Conservation (phyloP, 306 rosid genomes). For the Citrullus mucosospermus region DNA sequence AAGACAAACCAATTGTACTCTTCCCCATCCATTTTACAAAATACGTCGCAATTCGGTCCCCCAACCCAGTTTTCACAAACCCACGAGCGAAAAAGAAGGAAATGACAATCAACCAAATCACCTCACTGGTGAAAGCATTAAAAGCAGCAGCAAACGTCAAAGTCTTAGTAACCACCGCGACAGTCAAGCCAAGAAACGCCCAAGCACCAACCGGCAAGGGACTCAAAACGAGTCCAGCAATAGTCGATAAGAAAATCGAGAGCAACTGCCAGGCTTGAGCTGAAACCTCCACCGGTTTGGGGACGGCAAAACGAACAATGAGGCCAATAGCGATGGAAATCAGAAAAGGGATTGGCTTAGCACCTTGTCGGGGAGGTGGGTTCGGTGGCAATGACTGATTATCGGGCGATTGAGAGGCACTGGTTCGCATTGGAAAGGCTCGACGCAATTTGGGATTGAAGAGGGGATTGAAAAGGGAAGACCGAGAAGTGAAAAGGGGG, state of each 20-base stretch:
- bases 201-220: conserved; percentile 96
- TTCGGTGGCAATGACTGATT: not conserved
- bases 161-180: conserved; percentile 50
- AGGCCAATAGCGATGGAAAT: conserved; percentile 54
- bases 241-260: conserved; percentile 69
- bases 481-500: not conserved
- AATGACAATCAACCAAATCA: conserved; percentile 88
- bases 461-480: conserved; percentile 6
- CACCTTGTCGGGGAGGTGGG: conserved; percentile 30
- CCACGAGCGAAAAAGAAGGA: conserved; percentile 98
- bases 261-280: conserved; percentile 84
- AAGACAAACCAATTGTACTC: conserved; percentile 77
- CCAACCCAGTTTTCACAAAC: conserved; percentile 83
- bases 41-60: conserved; percentile 80
- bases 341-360: conserved; percentile 47
- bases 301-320: conserved; percentile 46
- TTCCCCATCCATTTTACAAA: conserved; percentile 84
- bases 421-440: not conserved
- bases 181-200: conserved; percentile 76
- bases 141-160: conserved; percentile 60
- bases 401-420: conserved; percentile 21
- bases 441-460: not conserved
- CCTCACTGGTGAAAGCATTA: conserved; percentile 79
- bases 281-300: conserved; percentile 58
- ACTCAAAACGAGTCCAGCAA: conserved; percentile 75